Evolutionary conservation across 345 rosid genomes (phyloP).

Genomic region (Rhodomyrtus tomentosa): DNA sequence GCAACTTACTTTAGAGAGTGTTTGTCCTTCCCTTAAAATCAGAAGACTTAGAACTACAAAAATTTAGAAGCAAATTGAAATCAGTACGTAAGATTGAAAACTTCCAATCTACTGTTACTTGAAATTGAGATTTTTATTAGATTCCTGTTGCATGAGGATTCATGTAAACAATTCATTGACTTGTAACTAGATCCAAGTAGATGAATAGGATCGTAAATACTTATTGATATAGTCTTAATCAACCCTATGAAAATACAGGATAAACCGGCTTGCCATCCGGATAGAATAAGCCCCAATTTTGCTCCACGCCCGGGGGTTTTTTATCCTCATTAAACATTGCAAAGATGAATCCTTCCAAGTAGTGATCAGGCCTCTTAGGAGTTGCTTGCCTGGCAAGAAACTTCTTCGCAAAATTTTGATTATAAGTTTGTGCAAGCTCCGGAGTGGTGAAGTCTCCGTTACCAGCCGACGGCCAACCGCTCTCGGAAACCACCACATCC

Average conservation of each 20-base stretch:
- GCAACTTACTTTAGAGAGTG: too few relatives aligned
- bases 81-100: not conserved
- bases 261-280: not conserved
- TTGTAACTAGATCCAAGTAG: not conserved
- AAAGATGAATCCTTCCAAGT: conserved; percentile 7
- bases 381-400: conserved; percentile 8
- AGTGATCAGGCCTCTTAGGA: conserved; percentile 7
- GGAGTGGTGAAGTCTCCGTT: not conserved
- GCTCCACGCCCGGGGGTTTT: not conserved
- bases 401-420: not conserved
- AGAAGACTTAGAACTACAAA: not conserved
- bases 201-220: not conserved
- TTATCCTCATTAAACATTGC: conserved; percentile 17
- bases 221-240: not conserved
- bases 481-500: not conserved
- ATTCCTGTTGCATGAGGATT: not conserved
- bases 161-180: not conserved
- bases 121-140: not conserved
- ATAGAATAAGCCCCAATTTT: conserved; percentile 10
- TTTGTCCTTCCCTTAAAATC: too few relatives aligned
- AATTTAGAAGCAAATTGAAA: not conserved
- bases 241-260: not conserved
- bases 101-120: not conserved
- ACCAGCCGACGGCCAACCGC: not conserved
- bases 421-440: not conserved